Evolutionary conservation across 768 basidiomycete genomes (phyloP), one percentile per base, ranked within the genome.

Genomic region (Strobilomyces dryophilus): DNA sequence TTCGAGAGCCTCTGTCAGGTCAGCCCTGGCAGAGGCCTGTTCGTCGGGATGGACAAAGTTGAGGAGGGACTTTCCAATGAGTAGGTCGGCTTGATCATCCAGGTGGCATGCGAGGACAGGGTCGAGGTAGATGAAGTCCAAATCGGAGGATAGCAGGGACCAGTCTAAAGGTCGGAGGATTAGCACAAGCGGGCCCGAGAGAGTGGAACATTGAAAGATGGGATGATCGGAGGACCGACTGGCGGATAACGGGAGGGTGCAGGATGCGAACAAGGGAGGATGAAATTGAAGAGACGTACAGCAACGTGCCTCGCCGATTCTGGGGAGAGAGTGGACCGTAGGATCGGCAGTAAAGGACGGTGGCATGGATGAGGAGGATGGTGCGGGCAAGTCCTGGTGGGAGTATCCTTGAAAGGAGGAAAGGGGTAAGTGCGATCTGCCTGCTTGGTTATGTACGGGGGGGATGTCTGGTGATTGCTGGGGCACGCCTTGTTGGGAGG

Each of bases 41-140:
- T 93, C 91, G 56, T 91, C 89, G 54, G 91, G 91, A 64, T 93
- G 91, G 34, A 93, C 85, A 66, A 89, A 93, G 37, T 76, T 74
- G 52, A 92, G 74, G 42, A 93, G 78, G 17, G 83, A 82, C 64
- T 80, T 82, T 57, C 85, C 87, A 54, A 88, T 73, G 61, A 93
- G 79, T 29, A 73, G 64, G n/a, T 79, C 74, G 0, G 88, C 84
- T 68, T 92, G 83, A 47, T 81, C 77, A 35, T 77, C 80, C 61
- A 93, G 84, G 67, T 93, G 90, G 64, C 58, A 68, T 14, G 81
- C 76, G 56, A 92, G 77, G 51, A 89, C 84, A 54, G 91, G 91
- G 73, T 92, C 91, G 57, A 91, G 78, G 71, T 89, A 92, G 55
- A 92, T 80, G 71, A 91, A 91, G 47, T 79, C 73, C 46, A 93